phyloP scores from a whole-genome alignment of 2,329 filamentous ascomycete genomes.

The Arthrobotrys entomopaga region DNA sequence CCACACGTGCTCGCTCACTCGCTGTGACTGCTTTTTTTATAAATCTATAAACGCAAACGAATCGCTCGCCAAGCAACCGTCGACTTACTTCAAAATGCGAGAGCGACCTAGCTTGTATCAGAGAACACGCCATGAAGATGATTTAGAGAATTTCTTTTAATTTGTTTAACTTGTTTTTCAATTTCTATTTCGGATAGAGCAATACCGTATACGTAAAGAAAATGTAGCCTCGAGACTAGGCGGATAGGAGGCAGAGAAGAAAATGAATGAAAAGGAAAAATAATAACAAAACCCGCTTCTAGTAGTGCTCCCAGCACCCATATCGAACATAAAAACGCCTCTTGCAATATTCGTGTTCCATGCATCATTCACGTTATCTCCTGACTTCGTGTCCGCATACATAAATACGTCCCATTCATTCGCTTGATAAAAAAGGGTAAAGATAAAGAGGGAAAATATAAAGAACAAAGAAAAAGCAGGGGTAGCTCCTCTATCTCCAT shows the following conservation, averaged over 20 bases:
- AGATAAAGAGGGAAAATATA: too few species aligned
- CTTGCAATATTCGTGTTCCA: neutral
- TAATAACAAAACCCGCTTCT: neutral
- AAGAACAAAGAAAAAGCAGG: too few species aligned
- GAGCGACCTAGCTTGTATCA: neutral
- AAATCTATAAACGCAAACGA: slow-evolving; percentile 1
- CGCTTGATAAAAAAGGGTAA: neutral
- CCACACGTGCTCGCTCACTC: neutral
- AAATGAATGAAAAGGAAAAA: too few species aligned
- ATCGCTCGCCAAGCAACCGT: too few species aligned
- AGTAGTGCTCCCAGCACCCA: neutral
- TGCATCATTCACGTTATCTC: slow-evolving; percentile 1
- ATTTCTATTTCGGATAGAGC: slow-evolving; percentile 14
- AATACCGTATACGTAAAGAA: too few species aligned
- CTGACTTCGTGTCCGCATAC: slow-evolving; percentile 2
- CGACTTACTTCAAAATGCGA: too few species aligned
- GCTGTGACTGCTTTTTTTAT: slow-evolving; percentile 43
- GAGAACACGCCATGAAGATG: neutral
- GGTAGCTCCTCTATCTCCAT: slow-evolving; percentile 28
- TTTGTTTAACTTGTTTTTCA: slow-evolving; percentile 31
- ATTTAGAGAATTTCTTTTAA: slow-evolving; percentile 12
- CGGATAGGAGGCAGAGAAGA: too few species aligned
- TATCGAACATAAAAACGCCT: neutral
- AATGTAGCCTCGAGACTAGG: too few species aligned
- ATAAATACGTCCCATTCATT: neutral